These are phyloP conservation scores for Flaveria linearis DNA, from an alignment of 129 eudicot species.

Conservation along the genomic window DNA sequence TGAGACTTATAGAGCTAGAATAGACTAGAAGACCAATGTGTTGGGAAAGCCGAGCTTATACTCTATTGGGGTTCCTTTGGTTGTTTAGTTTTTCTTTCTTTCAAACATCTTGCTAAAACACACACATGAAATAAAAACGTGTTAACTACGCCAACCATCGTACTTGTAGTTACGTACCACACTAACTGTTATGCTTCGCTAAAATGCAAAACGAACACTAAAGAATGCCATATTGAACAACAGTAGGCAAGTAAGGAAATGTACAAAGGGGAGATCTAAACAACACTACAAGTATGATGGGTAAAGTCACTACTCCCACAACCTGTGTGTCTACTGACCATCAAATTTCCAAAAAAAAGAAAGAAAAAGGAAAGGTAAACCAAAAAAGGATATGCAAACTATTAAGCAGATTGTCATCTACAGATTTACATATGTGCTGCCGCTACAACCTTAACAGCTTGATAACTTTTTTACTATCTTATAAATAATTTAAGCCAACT, in stretches of 20 bases:
- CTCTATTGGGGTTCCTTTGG: not conserved
- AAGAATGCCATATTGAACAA: not conserved
- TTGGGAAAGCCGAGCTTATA: not conserved
- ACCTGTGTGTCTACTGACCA: not conserved
- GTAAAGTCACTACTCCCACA: not conserved
- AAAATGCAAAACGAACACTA: not conserved
- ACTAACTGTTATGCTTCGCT: not conserved
- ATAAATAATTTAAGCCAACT: constrained; percentile 19
- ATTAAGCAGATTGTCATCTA: constrained; percentile 13
- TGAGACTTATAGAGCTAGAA: not conserved
- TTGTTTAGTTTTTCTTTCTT: not conserved
- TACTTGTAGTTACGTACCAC: not conserved
- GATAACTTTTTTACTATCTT: constrained; percentile 15
- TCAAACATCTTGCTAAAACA: not conserved
- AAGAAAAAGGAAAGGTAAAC: not conserved
- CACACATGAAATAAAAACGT: not conserved
- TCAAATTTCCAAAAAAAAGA: not conserved
- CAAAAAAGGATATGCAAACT: not conserved
- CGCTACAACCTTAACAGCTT: constrained; percentile 10
- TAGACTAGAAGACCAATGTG: constrained; percentile 4
- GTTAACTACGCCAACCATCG: not conserved
- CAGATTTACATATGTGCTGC: constrained; percentile 21
- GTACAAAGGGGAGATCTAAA: not conserved
- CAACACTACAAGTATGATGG: constrained; percentile 2
- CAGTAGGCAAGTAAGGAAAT: not conserved